Evolutionary conservation across 2,329 filamentous ascomycete species (phyloP), one percentile per base, ranked within the genome.

Genomic region (Penicillium sp.): DNA sequence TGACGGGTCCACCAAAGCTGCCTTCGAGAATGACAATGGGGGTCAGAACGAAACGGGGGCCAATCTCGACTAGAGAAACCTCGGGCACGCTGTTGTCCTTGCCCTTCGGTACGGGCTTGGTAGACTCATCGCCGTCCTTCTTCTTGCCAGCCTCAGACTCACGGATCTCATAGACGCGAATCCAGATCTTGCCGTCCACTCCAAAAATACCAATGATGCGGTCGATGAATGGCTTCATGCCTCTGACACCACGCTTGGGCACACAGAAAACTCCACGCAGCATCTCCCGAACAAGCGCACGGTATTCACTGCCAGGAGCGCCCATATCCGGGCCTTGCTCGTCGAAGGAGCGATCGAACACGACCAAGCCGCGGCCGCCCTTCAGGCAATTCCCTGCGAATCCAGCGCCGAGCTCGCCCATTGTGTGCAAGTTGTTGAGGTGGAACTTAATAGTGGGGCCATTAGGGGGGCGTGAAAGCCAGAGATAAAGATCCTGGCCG

Each of bases 371-470:
- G 35, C 94, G 82, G 29, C 90, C 94, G 57, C 94, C 94, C 77
- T 96, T 97, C 59, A 97, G 80, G 73, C 92, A 97, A 80, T 99
- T 99, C 52, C 94, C 94, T 16, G 92, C 92, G 74, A 99, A 97
- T 4, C 73, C 74, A 20, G 73, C 69, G 70, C 96, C 90, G 35
- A 99, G 81, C 75, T 99, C 94, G 70, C 93, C 91, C 90, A 95
- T 96, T 10, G 93, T 97, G 78, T 97, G 92, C 70, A 97, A 83
- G 72, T 76, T 89, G 64, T 70, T 72, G 32, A 73, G 69, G 49
- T 72, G 73, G 61, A 78, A 76, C 53, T 88, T 88, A 60, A 88
- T 78, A 1, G 86, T 88, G 31, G 88, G 89, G 0, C 89, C 89
- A 66, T 92, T 96, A 6, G 93, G 94, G 2, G 92, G 88, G 71